A percentile compares a stretch with the other conserved stretches of the same genome.
Evolutionary conservation across 768 basidiomycete species (phyloP).

Genomic region (Pholiota microspora): DNA sequence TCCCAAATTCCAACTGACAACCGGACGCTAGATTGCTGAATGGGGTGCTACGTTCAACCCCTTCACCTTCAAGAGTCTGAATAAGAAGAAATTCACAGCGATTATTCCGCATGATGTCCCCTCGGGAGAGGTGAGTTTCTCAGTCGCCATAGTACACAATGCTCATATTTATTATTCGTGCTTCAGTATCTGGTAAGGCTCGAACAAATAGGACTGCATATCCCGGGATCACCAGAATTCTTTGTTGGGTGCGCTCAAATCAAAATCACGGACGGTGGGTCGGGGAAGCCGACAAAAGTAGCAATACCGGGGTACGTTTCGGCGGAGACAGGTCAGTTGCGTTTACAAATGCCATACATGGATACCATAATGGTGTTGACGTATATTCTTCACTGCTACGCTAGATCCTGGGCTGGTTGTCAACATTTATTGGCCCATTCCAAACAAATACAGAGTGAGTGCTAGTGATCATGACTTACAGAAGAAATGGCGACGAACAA

Average conservation of each 20-base stretch:
- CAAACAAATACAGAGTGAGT: conserved; percentile 3
- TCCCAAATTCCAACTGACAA: conserved; percentile 14
- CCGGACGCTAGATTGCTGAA: conserved; percentile 28
- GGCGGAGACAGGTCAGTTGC: conserved; percentile 24
- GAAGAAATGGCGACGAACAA: too few relatives aligned
- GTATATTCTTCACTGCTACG: too few relatives aligned
- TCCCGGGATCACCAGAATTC: conserved; percentile 39
- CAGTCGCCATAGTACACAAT: background rate
- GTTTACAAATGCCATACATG: too few relatives aligned
- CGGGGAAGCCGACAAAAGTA: conserved; percentile 40
- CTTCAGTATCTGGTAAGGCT: conserved; percentile 38
- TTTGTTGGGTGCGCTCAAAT: conserved; percentile 48
- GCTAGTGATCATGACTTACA: too few relatives aligned
- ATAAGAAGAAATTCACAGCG: conserved; percentile 27
- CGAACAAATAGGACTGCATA: conserved; percentile 44
- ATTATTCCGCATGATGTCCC: conserved; percentile 38
- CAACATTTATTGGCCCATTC: conserved; percentile 32
- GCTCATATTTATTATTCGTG: background rate
- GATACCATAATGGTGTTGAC: too few relatives aligned
- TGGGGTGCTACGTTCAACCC: conserved; percentile 34
- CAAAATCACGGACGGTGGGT: conserved; percentile 37
- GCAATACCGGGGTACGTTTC: conserved; percentile 45
- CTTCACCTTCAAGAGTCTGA: conserved; percentile 27
- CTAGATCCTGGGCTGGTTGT: conserved; percentile 35
- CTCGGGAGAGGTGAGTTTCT: conserved; percentile 30